Evolutionary conservation across 75 land plant species (phyloP), one percentile per base, ranked within the genome.

Genomic region (Pinus taeda): DNA sequence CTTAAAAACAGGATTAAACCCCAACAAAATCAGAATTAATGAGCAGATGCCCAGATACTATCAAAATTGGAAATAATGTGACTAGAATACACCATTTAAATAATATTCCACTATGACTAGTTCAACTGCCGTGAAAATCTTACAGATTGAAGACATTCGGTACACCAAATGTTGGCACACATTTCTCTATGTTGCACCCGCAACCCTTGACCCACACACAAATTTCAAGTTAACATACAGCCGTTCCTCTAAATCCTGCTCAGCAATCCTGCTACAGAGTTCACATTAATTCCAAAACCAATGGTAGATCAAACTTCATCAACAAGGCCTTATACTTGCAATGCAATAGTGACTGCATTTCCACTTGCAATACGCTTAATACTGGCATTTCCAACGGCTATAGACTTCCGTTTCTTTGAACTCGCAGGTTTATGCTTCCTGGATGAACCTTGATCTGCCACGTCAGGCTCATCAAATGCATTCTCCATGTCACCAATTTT

Each of bases 351-450:
- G 72, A 12, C n/a, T 69, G 13, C 22, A 42, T 42, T 69, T 69
- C 13, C 72, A 69, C 49, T 69, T 20, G 49, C n/a, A 69, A 4
- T 20, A 42, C 17, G 12, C 21, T 42, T 42, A 6, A 69, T 3
- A 3, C 22, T n/a, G 53, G n/a, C 72, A 42, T 39, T 69, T 42
- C 49, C 53, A 42, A 69, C 17, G n/a, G 21, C 53, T 20, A 9
- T 42, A 69, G 72, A 69, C 42, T 42, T 69, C 42, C 22, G 36
- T 69, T 76, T 78, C 42, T 45, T 60, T 8, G 75, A 73, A 65
- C 81, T 79, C 20, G 6, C 42, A 42, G 85, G 80, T 65, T 88
- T 88, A 4, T 79, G 58, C 60, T 86, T 83, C 81, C 85, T 88
- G 14, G 81, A 62, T 30, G 77, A 22, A 5, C 36, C n/a, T 30